Conservation (phyloP, 2,329 filamentous ascomycete species). For the Diaporthe australafricana region DNA sequence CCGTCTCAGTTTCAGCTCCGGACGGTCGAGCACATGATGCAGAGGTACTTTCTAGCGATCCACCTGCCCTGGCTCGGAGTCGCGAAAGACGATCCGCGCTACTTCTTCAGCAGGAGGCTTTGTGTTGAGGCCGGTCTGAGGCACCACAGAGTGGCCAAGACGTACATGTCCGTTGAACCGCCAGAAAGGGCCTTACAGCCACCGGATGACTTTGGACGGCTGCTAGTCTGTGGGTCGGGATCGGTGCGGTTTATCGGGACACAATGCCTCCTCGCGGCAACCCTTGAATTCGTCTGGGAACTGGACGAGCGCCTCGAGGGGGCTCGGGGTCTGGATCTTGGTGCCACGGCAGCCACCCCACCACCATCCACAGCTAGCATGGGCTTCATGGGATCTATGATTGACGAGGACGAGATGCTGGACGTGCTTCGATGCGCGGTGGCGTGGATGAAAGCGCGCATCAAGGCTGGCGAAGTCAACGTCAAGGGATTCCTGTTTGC, state of each 20-base stretch:
- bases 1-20: constrained; percentile 58
- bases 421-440: constrained; percentile 54
- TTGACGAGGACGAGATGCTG: constrained; percentile 55
- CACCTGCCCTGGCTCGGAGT: constrained; percentile 63
- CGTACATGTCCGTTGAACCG: constrained; percentile 52
- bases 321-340: constrained; percentile 42
- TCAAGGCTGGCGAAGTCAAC: constrained; percentile 66
- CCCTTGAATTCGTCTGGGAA: constrained; percentile 59
- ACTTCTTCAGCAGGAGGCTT: constrained; percentile 56
- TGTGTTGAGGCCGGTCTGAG: constrained; percentile 55
- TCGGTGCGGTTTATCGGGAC: constrained; percentile 55
- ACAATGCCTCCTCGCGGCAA: constrained; percentile 56
- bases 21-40: constrained; percentile 56
- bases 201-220: constrained; percentile 50
- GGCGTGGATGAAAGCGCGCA: constrained; percentile 51
- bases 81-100: constrained; percentile 59
- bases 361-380: neutral
- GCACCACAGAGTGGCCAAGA: constrained; percentile 41
- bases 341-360: neutral
- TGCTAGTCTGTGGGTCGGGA: constrained; percentile 54
- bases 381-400: constrained; percentile 39
- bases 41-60: constrained; percentile 64
- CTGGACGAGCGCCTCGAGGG: constrained; percentile 53
- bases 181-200: constrained; percentile 47
- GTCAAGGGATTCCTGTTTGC: constrained; percentile 62